Base-by-base conservation (phyloP, 2,329 filamentous ascomycete genomes). In the Penicillium sp. region DNA sequence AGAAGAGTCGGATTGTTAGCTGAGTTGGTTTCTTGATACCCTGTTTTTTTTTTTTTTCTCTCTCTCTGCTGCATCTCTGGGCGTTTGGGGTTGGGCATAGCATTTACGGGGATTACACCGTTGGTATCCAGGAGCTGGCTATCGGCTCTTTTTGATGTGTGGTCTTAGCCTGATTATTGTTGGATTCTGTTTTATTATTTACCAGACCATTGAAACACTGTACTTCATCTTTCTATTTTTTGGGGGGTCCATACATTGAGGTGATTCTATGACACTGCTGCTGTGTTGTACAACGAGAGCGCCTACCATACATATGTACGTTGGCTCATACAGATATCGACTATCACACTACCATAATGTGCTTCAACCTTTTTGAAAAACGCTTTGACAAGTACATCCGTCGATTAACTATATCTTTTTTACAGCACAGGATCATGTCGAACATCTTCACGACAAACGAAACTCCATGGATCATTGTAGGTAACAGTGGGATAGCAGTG, bases 1-100 rank as follows among this genome's bases (percentile, higher is more conserved):
- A 71, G 64, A 78, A 74, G 64, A 71, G 61, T 42, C 72, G 70
- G 57, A 60, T 67, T 57, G 65, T 60, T n/a, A 64, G 58, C 62
- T 72, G 56, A 70, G 48, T 56, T 60, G 40, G 40, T 42, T 59
- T 53, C 45, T 64, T 62, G 64, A 69, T 69, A 70, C 66, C 67
- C 66, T 48, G 52, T 45, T 48, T 54, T 45, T 21, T 33, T n/a
- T 45, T 48, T 52, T 48, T 54, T 45, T 21, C 31, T n/a, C 42
- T 48, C 50, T 45, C 45, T 50, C 37, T 21, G 41, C 54, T 54
- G 58, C 29, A 43, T 51, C 52, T 41, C 42, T 54, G 51, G 54
- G 59, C 56, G 45, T 62, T 56, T 50, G 42, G 45, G n/a, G 35
- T 21, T 48, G 29, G 47, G 46, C 41, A 50, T 46, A 25, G 38